Evolutionary conservation across 768 basidiomycete species (phyloP).

Genomic region (Tylopilus sp.): DNA sequence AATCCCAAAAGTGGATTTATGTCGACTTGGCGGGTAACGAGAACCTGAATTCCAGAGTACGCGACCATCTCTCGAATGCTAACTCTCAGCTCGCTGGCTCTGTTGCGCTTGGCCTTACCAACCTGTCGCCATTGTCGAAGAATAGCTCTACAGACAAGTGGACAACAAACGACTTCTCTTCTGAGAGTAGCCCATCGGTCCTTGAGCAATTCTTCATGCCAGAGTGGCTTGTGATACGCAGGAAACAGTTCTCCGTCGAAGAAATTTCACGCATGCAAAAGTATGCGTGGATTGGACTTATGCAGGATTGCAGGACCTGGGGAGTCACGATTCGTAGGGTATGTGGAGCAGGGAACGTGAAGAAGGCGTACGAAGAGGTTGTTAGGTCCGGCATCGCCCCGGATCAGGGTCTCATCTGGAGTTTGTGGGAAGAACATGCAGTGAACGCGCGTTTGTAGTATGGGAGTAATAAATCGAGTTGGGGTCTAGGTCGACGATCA

Average conservation of each 20-base stretch:
- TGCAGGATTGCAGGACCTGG: slow-evolving; percentile 56
- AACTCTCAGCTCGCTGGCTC: slow-evolving; percentile 34
- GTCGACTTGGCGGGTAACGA: slow-evolving; percentile 63
- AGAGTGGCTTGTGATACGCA: slow-evolving; percentile 61
- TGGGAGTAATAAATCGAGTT: not conserved
- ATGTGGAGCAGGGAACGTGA: slow-evolving; percentile 46
- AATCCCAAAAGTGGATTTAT: slow-evolving; percentile 48
- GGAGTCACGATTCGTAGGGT: slow-evolving; percentile 46
- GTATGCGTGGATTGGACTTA: slow-evolving; percentile 56
- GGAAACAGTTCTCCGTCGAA: slow-evolving; percentile 40
- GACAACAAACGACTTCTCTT: slow-evolving; percentile 37
- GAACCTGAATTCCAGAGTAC: slow-evolving; percentile 44
- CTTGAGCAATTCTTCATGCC: slow-evolving; percentile 65
- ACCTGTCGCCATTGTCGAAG: slow-evolving; percentile 44
- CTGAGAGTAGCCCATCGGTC: slow-evolving; percentile 1
- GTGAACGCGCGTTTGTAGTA: slow-evolving; percentile 14
- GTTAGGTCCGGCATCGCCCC: slow-evolving; percentile 48
- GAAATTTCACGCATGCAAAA: slow-evolving; percentile 52
- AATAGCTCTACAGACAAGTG: slow-evolving; percentile 34
- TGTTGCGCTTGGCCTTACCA: slow-evolving; percentile 56
- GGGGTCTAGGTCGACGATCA: not conserved
- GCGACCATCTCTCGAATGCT: slow-evolving; percentile 34
- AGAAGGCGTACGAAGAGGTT: slow-evolving; percentile 46
- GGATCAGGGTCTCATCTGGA: slow-evolving; percentile 59
- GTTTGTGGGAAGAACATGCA: slow-evolving; percentile 51